Conservation (phyloP, 164 flowering plant species). For the Tetracentron sinense region DNA sequence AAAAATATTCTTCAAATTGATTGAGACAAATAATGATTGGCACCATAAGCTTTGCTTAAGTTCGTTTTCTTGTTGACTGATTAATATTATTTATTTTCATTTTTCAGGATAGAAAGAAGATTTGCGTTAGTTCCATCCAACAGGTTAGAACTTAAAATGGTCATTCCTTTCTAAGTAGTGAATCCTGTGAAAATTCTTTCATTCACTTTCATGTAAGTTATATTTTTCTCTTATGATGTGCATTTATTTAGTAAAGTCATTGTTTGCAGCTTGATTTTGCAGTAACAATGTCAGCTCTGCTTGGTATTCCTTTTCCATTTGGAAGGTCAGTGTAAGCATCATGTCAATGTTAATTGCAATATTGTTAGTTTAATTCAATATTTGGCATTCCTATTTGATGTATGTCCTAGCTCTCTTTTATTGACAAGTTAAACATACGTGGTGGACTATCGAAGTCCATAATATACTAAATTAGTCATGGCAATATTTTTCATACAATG, state of each 20-base stretch:
- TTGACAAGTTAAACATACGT: no score
- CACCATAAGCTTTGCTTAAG: no score
- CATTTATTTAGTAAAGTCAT: conserved; percentile 3
- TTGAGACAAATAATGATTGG: no score
- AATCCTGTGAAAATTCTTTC: not conserved
- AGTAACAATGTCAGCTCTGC: conserved; percentile 77
- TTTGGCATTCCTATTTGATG: not conserved
- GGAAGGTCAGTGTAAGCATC: conserved; percentile 91
- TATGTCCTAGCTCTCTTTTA: no score
- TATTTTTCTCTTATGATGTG: not conserved
- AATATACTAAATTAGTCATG: no score
- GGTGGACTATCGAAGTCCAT: no score
- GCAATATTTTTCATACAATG: no score
- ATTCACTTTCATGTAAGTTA: not conserved
- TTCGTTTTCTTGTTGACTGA: not conserved
- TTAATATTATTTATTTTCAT: conserved; percentile 1
- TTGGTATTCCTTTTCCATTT: conserved; percentile 92
- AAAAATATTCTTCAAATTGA: no score
- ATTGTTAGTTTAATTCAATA: not conserved
- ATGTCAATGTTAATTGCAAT: conserved; percentile 3
- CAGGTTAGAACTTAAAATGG: conserved; percentile 71
- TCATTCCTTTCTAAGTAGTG: not conserved
- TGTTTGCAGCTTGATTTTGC: conserved; percentile 94
- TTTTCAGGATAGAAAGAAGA: conserved; percentile 54
- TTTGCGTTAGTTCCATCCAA: conserved; percentile 62